Evolutionary conservation across 768 basidiomycete species (phyloP).

Genomic region (Lentinula detonsa): DNA sequence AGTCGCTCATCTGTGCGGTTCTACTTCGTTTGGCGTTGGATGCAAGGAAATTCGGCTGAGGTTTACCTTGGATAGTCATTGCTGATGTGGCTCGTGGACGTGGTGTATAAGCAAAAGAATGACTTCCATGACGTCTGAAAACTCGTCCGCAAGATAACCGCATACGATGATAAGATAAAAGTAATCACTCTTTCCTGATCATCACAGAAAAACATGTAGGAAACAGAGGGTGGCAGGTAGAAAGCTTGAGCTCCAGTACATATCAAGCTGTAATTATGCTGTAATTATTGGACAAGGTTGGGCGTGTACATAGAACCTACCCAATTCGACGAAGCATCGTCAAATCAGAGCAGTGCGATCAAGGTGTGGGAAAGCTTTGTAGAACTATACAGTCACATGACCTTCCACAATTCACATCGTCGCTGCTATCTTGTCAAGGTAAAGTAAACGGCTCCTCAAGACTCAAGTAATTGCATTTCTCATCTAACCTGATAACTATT

Average conservation of each 20-base stretch:
- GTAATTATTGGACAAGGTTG: too few relatives aligned
- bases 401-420: not conserved
- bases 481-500: not conserved
- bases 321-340: too few relatives aligned
- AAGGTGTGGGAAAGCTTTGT: not conserved
- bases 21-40: not conserved
- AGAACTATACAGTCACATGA: not conserved
- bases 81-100: not conserved
- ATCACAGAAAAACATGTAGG: not conserved
- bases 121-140: not conserved
- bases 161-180: not conserved
- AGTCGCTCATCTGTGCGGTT: slow-evolving; percentile 45
- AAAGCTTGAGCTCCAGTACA: too few relatives aligned
- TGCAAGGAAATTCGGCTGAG: not conserved
- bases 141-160: not conserved
- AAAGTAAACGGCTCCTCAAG: slow-evolving; percentile 1
- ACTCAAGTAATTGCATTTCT: not conserved
- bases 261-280: too few relatives aligned
- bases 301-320: too few relatives aligned
- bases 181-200: not conserved
- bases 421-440: not conserved
- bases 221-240: too few relatives aligned
- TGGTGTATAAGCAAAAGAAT: not conserved
- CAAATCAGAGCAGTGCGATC: not conserved
- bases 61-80: not conserved